Conservation (phyloP, 768 basidiomycete species). For the Polyporus arcularius region DNA sequence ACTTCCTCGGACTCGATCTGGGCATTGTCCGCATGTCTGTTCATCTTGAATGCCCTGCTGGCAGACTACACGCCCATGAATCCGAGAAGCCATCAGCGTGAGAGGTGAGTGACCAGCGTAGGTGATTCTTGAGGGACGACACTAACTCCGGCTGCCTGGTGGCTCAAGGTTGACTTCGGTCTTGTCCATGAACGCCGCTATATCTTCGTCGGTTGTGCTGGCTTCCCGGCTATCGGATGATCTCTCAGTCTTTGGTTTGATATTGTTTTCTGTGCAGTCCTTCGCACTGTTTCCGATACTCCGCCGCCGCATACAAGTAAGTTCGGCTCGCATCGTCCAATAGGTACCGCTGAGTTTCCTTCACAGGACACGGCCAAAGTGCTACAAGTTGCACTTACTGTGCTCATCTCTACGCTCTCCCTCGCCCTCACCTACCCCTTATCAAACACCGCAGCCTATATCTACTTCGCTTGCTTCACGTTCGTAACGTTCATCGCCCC, state of each 20-base stretch:
- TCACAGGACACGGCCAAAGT: conserved; percentile 47
- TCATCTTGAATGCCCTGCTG: conserved; percentile 78
- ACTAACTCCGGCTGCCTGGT: conserved; percentile 8
- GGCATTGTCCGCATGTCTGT: conserved; percentile 87
- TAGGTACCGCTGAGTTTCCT: not conserved
- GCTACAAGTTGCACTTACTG: conserved; percentile 56
- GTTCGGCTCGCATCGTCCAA: conserved; percentile 15
- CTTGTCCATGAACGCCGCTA: conserved; percentile 86
- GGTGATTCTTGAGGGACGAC: conserved; percentile 6
- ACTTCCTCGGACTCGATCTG: conserved; percentile 97
- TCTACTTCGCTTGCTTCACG: conserved; percentile 51
- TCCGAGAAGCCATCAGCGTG: conserved; percentile 47
- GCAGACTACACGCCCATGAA: conserved; percentile 74
- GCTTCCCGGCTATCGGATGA: conserved; percentile 87
- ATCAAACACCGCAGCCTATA: conserved; percentile 53
- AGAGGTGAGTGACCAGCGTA: conserved; percentile 48
- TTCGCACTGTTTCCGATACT: conserved; percentile 87
- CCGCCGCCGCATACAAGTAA: conserved; percentile 71
- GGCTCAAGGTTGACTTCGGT: conserved; percentile 72
- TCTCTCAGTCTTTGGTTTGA: conserved; percentile 84
- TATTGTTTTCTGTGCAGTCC: conserved; percentile 78
- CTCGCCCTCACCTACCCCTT: conserved; percentile 53
- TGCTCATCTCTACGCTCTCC: conserved; percentile 49
- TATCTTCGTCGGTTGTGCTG: conserved; percentile 90
- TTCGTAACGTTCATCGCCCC: conserved; percentile 75